Evolutionary conservation across 768 basidiomycete species (phyloP).

Genomic region (Paxillus ammoniavirescens): DNA sequence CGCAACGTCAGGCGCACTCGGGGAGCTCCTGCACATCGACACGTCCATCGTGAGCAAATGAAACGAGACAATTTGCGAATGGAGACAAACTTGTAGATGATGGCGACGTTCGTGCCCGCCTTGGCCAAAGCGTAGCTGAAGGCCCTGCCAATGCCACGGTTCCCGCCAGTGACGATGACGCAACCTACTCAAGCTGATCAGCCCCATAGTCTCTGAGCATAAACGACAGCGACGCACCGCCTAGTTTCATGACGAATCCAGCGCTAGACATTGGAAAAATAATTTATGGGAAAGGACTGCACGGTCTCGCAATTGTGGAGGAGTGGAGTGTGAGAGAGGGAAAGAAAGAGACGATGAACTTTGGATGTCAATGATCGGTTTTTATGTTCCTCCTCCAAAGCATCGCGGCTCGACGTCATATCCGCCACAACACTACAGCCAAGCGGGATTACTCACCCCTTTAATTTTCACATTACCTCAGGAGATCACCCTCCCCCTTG

Average conservation of each 20-base stretch:
- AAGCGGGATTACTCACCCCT: neutral
- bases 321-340: neutral
- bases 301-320: neutral
- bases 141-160: slow-evolving; percentile 59
- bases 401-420: slow-evolving; percentile 3
- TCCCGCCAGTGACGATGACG: slow-evolving; percentile 61
- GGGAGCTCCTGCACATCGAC: slow-evolving; percentile 36
- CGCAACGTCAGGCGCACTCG: slow-evolving; percentile 48
- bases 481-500: too few relatives aligned
- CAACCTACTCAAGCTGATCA: slow-evolving; percentile 33
- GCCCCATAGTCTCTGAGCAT: neutral
- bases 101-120: slow-evolving; percentile 57
- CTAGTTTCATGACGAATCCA: slow-evolving; percentile 24
- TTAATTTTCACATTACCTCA: neutral
- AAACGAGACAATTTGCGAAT: neutral
- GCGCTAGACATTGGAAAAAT: slow-evolving; percentile 6
- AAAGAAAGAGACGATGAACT: neutral
- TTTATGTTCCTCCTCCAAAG: slow-evolving; percentile 19
- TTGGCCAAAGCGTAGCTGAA: slow-evolving; percentile 51
- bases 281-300: slow-evolving; percentile 3
- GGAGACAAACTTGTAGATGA: slow-evolving; percentile 51
- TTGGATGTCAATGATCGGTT: neutral
- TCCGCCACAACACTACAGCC: slow-evolving; percentile 2
- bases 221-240: slow-evolving; percentile 21
- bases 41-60: neutral